Evolutionary conservation across 2,329 filamentous ascomycete species (phyloP), one percentile per base, ranked within the genome.

Genomic region (Ophiosphaerella herpotricha): DNA sequence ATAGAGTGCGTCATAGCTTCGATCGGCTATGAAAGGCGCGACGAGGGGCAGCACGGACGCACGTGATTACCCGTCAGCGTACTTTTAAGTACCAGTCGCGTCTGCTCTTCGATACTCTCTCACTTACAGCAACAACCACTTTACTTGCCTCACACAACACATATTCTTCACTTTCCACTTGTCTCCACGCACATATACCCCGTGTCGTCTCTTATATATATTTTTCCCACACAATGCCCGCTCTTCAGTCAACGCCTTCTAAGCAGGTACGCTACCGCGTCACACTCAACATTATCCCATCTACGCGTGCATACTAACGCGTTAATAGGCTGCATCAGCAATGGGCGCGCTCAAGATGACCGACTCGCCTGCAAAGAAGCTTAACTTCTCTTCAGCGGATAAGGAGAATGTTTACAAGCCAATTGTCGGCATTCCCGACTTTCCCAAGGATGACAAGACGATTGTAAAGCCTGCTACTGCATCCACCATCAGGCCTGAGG

Each of bases 291-390:
- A 41, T 39, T 35, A 58, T 68, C 50, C 71, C 67, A 64, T 72
- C 64, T 45, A 63, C 50, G 48, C 65, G 57, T 55, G 58, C 59
- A 56, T 73, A 75, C 75, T 76, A 67, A 78, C 70, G 57, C 47
- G 50, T 60, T 43, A 54, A 55, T 34, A 97, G 93, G 88, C 88
- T 80, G 89, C 91, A 68, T 87, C 90, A 69, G 91, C 86, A 67
- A 88, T 97, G 71, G 87, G 94, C 76, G 85, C 85, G 64, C 83
- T 97, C 75, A 95, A 93, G 79, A 95, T 97, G 85, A 79, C 74
- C 58, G 90, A 95, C 64, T 94, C 91, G 1, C 91, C 92, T 39
- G 79, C 88, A 58, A 96, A 96, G 87, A 95, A 95, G 83, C 84
- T 94, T 61, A 82, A 89, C 79, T 91, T 96, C 74, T 77, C 82